These are phyloP conservation scores for Tolypocladium capitatum DNA, from an alignment of 2,329 filamentous ascomycete genomes.

Conservation along the genomic window DNA sequence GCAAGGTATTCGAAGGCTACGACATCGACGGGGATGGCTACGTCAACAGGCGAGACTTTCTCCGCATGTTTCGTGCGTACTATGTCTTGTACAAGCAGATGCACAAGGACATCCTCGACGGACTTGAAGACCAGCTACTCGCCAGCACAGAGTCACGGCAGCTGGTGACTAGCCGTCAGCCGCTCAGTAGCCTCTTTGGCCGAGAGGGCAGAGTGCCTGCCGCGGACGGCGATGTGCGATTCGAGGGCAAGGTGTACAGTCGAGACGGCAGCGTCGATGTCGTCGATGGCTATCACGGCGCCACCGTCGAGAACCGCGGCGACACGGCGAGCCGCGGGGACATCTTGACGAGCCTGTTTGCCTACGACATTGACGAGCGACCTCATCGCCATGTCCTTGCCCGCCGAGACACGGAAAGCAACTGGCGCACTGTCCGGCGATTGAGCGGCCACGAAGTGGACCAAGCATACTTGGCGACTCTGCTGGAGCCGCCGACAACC, in stretches of 20 bases:
- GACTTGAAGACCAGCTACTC: constrained; percentile 64
- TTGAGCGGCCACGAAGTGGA: constrained; percentile 18
- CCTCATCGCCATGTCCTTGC: constrained; percentile 16
- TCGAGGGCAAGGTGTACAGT: constrained; percentile 54
- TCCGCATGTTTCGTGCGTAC: constrained; percentile 84
- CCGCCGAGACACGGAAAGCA: constrained; percentile 18
- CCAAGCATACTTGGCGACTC: constrained; percentile 27
- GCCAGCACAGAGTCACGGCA: constrained; percentile 64
- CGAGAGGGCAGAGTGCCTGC: constrained; percentile 56
- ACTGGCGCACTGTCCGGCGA: constrained; percentile 21
- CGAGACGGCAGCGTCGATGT: constrained; percentile 52
- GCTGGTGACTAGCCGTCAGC: constrained; percentile 60
- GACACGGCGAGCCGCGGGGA: constrained; percentile 49
- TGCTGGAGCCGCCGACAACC: constrained; percentile 31
- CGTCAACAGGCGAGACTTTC: constrained; percentile 72
- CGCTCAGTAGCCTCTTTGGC: constrained; percentile 61
- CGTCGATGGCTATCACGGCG: constrained; percentile 39
- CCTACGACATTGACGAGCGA: constrained; percentile 18
- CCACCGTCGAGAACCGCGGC: constrained; percentile 44
- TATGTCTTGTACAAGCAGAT: constrained; percentile 85
- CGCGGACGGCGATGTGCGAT: constrained; percentile 40
- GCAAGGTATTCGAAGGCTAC: constrained; percentile 73
- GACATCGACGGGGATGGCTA: constrained; percentile 83
- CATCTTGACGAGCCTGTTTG: constrained; percentile 43
- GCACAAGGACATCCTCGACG: constrained; percentile 69